A percentile compares a stretch with the other conserved stretches of the same genome.
Evolutionary conservation across 306 rosid species (phyloP).

Genomic region (Prunus salicina): DNA sequence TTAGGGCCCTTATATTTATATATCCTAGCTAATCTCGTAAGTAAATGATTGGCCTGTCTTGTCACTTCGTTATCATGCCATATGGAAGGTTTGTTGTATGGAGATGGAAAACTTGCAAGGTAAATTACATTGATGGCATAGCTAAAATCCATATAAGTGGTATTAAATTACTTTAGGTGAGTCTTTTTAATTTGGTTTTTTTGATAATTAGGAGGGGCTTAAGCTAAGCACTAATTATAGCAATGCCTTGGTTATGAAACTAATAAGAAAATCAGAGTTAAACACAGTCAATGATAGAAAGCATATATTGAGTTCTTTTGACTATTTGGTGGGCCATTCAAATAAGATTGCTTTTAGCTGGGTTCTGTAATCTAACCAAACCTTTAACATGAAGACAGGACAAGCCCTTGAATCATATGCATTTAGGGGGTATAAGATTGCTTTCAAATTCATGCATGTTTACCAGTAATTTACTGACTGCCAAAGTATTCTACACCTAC

Average conservation of each 20-base stretch:
- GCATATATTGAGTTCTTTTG: not conserved
- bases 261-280: not conserved
- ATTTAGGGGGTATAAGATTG: not conserved
- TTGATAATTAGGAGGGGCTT: not conserved
- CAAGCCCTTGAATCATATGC: not conserved
- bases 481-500: not conserved
- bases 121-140: slow-evolving; percentile 17
- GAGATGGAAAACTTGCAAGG: slow-evolving; percentile 30
- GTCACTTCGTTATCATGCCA: not conserved
- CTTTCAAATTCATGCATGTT: slow-evolving; percentile 4
- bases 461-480: not conserved
- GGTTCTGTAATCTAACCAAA: not conserved
- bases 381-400: not conserved
- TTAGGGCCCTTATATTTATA: not conserved
- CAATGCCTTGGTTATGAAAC: not conserved
- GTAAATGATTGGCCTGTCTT: not conserved
- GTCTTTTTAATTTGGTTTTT: not conserved
- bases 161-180: too few species aligned
- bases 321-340: not conserved
- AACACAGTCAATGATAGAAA: not conserved
- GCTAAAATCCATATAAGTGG: not conserved
- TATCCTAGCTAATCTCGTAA: not conserved
- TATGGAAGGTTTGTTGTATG: not conserved
- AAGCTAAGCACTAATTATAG: not conserved
- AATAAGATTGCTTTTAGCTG: not conserved